A percentile compares a stretch with the other conserved stretches of the same genome.
phyloP scores from a whole-genome alignment of 139 green algal species.

The Edaphochlamys debaryana region DNA sequence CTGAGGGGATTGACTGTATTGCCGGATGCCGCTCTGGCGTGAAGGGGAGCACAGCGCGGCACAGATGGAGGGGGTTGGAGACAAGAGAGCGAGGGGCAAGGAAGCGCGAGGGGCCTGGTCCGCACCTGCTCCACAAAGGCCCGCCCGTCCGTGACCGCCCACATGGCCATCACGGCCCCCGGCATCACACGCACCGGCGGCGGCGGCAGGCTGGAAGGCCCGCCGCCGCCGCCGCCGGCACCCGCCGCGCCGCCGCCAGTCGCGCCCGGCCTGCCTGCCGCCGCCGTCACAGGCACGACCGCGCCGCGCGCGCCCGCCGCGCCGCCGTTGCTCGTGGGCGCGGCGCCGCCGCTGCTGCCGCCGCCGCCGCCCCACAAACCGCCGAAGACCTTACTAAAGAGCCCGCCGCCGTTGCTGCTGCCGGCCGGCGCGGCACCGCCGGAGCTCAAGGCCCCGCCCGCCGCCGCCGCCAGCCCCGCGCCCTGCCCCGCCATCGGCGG shows the following conservation, averaged over 20 bases:
- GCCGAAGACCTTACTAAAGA: constrained; percentile 60
- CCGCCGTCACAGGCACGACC: background rate
- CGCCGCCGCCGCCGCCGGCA: background rate
- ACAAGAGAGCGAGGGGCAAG: too few species aligned
- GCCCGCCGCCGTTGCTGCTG: constrained; percentile 31
- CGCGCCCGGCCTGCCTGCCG: background rate
- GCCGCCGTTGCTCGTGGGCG: background rate
- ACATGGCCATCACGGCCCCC: constrained; percentile 69
- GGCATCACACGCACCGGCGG: constrained; percentile 40
- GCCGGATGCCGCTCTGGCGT: too few species aligned
- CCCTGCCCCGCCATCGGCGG: background rate
- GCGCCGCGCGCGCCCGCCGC: too few species aligned
- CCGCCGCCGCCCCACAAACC: constrained; percentile 22
- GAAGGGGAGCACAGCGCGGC: too few species aligned
- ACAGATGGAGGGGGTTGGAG: too few species aligned
- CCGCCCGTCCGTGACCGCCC: constrained; percentile 55
- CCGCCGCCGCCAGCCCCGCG: background rate
- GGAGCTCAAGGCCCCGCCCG: background rate
- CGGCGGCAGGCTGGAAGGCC: constrained; percentile 17
- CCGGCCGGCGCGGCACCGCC: background rate
- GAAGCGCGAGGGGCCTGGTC: too few species aligned
- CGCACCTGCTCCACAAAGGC: constrained; percentile 57
- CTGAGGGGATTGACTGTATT: too few species aligned
- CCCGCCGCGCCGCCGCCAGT: background rate
- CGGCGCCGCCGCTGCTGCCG: background rate